Conservation (phyloP, 2,329 filamentous ascomycete genomes). For the Thelonectria blattea region DNA sequence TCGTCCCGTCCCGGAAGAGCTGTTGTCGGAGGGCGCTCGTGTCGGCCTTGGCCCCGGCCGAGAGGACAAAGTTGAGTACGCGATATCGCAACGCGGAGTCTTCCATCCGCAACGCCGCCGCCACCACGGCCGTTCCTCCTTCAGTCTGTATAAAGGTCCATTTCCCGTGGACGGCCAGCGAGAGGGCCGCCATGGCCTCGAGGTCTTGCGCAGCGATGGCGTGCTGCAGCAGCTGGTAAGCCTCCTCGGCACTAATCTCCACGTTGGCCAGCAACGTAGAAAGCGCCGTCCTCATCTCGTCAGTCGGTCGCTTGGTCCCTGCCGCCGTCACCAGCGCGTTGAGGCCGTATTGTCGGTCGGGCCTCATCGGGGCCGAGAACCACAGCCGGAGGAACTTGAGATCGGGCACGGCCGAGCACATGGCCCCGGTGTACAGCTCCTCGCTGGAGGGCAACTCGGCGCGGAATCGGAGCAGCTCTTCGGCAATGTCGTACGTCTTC, state of each 20-base stretch:
- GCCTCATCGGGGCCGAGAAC: background rate
- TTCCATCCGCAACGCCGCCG: background rate
- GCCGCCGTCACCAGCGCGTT: background rate
- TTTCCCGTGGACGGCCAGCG: background rate
- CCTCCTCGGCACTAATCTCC: background rate
- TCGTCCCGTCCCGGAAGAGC: background rate
- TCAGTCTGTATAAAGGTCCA: background rate
- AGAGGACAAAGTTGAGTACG: background rate
- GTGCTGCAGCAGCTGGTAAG: background rate
- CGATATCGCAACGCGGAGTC: background rate
- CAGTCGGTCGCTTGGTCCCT: background rate
- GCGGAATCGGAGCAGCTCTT: background rate
- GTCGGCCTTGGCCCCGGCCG: background rate
- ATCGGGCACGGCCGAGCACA: background rate
- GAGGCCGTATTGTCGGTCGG: background rate
- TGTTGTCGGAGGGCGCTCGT: background rate
- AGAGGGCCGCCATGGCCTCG: background rate
- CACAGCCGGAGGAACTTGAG: background rate
- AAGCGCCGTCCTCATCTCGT: background rate
- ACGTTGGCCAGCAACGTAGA: background rate
- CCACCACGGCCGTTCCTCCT: background rate
- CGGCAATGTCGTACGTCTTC: background rate
- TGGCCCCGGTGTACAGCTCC: background rate
- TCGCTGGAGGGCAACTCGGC: background rate
- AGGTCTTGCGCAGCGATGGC: background rate